Evolutionary conservation across 768 basidiomycete genomes (phyloP).

Genomic region (Tephrocybe sp.): DNA sequence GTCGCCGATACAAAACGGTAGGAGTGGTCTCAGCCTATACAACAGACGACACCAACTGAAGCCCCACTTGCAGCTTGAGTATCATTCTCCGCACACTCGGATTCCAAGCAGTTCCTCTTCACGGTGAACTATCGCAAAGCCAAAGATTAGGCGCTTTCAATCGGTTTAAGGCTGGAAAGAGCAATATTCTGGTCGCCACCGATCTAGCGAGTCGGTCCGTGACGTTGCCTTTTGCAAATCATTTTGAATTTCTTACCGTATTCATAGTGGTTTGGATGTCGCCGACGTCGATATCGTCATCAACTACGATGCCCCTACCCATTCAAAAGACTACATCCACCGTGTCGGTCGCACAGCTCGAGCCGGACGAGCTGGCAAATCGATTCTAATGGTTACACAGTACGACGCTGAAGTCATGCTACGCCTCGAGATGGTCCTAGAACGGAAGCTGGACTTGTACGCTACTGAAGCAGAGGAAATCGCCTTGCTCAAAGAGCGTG

Average conservation of each 20-base stretch:
- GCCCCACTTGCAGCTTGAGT: slow-evolving; percentile 55
- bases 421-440: slow-evolving; percentile 89
- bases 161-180: slow-evolving; percentile 92
- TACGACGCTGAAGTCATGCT: slow-evolving; percentile 95
- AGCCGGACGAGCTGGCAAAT: slow-evolving; percentile 91
- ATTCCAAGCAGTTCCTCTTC: slow-evolving; percentile 90
- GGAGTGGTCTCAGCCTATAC: slow-evolving; percentile 12
- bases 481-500: slow-evolving; percentile 79
- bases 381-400: slow-evolving; percentile 91
- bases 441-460: slow-evolving; percentile 86
- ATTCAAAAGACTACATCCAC: slow-evolving; percentile 98
- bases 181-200: slow-evolving; percentile 85
- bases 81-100: slow-evolving; percentile 90
- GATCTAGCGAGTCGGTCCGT: slow-evolving; percentile 88
- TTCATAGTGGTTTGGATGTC: slow-evolving; percentile 80
- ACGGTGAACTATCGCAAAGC: slow-evolving; percentile 91
- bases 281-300: slow-evolving; percentile 93
- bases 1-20: slow-evolving; percentile 86
- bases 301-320: slow-evolving; percentile 92
- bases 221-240: no score
- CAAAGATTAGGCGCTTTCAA: slow-evolving; percentile 85
- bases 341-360: slow-evolving; percentile 92
- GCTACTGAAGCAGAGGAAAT: slow-evolving; percentile 89
- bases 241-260: no score
- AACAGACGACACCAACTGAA: no score